Evolutionary conservation across 192 early-diverging fungal species (phyloP).

Genomic region (Backusella circina): DNA sequence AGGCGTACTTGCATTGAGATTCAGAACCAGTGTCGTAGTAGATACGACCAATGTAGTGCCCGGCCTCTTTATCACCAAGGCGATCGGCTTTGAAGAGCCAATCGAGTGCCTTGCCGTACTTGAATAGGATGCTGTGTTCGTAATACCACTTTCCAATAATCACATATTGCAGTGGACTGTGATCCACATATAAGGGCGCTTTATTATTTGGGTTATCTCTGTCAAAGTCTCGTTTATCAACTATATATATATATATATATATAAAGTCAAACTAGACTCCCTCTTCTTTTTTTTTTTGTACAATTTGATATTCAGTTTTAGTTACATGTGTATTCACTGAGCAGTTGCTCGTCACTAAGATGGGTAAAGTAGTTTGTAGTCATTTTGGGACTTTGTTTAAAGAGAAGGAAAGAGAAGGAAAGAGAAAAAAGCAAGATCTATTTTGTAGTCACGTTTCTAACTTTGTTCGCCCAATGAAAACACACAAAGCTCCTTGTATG

Average conservation of each 20-base stretch:
- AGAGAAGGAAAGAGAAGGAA: background rate
- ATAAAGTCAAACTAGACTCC: background rate
- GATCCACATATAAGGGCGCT: background rate
- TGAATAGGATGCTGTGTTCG: background rate
- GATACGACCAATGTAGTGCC: background rate
- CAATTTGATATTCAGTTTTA: background rate
- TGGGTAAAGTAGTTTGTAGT: background rate
- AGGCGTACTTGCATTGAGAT: background rate
- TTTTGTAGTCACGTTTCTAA: no score
- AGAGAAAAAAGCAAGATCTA: background rate
- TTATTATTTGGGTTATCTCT: background rate
- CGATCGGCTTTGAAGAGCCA: background rate
- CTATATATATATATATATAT: background rate
- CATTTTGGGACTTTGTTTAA: background rate
- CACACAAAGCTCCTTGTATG: no score
- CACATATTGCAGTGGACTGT: background rate
- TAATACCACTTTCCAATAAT: background rate
- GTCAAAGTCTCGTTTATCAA: background rate
- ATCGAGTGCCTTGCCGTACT: background rate
- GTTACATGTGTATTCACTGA: background rate
- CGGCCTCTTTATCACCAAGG: background rate
- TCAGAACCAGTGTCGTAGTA: background rate
- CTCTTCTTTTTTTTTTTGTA: background rate
- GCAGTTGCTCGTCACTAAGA: background rate
- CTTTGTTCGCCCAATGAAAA: no score